phyloP scores from a whole-genome alignment of 2,329 filamentous ascomycete genomes.

The Rhynchosporium agropyri region DNA sequence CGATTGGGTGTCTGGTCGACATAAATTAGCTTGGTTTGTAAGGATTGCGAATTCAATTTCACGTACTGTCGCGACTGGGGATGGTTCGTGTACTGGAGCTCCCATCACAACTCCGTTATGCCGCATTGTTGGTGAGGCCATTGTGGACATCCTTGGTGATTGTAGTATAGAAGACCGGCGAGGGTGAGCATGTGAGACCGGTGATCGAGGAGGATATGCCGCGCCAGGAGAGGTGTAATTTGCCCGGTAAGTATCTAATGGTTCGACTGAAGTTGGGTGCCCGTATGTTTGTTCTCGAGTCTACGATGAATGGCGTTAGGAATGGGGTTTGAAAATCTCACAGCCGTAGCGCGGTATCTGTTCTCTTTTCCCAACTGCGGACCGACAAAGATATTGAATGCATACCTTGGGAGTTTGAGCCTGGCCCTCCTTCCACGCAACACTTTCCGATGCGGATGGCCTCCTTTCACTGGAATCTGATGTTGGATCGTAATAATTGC shows the following conservation, averaged over 20 bases:
- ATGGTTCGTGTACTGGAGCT: slow-evolving; percentile 31
- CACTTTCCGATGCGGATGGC: slow-evolving; percentile 41
- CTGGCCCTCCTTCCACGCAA: slow-evolving; percentile 37
- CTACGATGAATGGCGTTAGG: slow-evolving; percentile 41
- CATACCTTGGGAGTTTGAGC: slow-evolving; percentile 40
- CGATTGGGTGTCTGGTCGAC: slow-evolving; percentile 66
- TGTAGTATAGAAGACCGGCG: slow-evolving; percentile 37
- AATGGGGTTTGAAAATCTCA: slow-evolving; percentile 5
- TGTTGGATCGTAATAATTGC: slow-evolving; percentile 51
- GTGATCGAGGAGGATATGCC: slow-evolving; percentile 53
- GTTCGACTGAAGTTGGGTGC: slow-evolving; percentile 49
- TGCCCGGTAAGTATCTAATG: slow-evolving; percentile 53
- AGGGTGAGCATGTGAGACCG: slow-evolving; percentile 52
- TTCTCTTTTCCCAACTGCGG: slow-evolving; percentile 4
- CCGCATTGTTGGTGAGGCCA: slow-evolving; percentile 53
- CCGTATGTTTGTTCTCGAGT: slow-evolving; percentile 55
- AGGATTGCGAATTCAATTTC: slow-evolving; percentile 4
- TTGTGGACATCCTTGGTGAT: slow-evolving; percentile 42
- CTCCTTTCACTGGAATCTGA: slow-evolving; percentile 48
- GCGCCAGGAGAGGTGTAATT: slow-evolving; percentile 53
- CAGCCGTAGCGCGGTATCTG: slow-evolving; percentile 16
- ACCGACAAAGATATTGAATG: slow-evolving; percentile 13
- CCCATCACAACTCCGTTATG: slow-evolving; percentile 47
- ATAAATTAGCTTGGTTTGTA: slow-evolving; percentile 24
- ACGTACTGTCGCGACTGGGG: slow-evolving; percentile 36